Evolutionary conservation across 164 flowering plant genomes (phyloP), one percentile per base, ranked within the genome.

Genomic region (Dillenia suffruticosa): DNA sequence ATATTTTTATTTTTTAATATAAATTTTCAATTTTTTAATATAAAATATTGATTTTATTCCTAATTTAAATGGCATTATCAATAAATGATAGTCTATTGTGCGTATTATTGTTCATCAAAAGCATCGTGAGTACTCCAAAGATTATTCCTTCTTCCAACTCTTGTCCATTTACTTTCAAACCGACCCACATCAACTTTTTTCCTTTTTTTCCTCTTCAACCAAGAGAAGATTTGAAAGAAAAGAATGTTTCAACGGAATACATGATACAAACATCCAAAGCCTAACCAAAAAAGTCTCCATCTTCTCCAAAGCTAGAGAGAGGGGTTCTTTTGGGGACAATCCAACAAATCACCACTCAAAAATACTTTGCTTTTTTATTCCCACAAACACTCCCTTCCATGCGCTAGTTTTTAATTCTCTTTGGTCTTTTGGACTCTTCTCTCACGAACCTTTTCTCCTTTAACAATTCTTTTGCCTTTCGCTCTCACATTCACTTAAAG

Each of bases 361-460:
- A 26, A 26, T 26, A 26, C 40, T 26, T 26, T 26, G 2, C 40
- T 73, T 68, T 51, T 66, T 66, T 79, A 79, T 85, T 80, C 88
- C 70, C 65, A 71, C 66, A 75, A 70, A 58, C 66, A 79, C 63
- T 51, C 80, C 75, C 74, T 72, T 79, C 87, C 92, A 86, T 74
- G 66, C 63, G 75, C 89, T 81, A 81, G 19, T 54, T 67, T 26
- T 26, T 26, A 1, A 26, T 26, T 15, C 44, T 70, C 72, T 69
- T 79, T 63, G 51, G 51, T 59, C 59, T 51, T 61, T 82, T 82
- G 86, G 76, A 56, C 54, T 72, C 17, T 66, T 66, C 63, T 61
- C 56, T 54, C 63, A 14, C 49, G 40, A 59, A 26, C 40, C 3
- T 71, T 68, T 81, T 74, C 73, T 68, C 44, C 63, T 74, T 67